Conservation (phyloP, 768 basidiomycete species). For the Mycena albidolilacea region DNA sequence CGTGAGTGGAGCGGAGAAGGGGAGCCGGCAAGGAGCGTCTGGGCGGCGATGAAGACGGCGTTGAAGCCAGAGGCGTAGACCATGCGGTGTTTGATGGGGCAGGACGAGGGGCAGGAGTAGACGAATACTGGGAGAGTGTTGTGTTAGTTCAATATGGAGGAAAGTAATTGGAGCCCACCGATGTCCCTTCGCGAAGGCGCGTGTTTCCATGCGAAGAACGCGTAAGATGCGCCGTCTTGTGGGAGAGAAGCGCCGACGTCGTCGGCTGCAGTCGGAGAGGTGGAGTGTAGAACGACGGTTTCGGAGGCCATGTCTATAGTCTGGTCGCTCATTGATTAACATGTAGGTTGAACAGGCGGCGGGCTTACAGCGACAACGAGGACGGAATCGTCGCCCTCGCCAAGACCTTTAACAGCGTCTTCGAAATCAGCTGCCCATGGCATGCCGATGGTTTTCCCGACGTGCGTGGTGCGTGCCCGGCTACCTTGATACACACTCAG, state of each 20-base stretch:
- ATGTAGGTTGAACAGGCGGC: not conserved
- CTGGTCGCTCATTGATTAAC: conserved; percentile 53
- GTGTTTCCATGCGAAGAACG: conserved; percentile 78
- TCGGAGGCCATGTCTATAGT: conserved; percentile 78
- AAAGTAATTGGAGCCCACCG: conserved; percentile 56
- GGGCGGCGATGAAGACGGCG: conserved; percentile 70
- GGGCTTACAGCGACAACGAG: conserved; percentile 76
- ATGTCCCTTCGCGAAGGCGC: conserved; percentile 68
- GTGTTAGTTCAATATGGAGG: not conserved
- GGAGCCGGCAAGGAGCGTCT: conserved; percentile 60
- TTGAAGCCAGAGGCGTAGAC: conserved; percentile 84
- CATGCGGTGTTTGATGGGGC: conserved; percentile 91
- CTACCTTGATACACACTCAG: conserved; percentile 71
- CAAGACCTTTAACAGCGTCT: conserved; percentile 74
- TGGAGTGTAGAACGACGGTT: conserved; percentile 63
- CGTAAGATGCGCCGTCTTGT: conserved; percentile 73
- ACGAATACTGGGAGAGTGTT: conserved; percentile 77
- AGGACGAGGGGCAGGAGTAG: conserved; percentile 89
- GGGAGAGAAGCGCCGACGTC: conserved; percentile 67
- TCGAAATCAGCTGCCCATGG: conserved; percentile 78
- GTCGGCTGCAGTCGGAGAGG: conserved; percentile 56
- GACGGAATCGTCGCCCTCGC: conserved; percentile 60
- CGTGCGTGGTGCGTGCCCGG: conserved; percentile 66
- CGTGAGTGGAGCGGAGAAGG: conserved; percentile 60
- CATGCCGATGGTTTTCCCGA: conserved; percentile 74